Percentiles rank a stretch among this genome's conserved stretches.
Conservation (phyloP, 257 asterid genomes). For the Linderniella brevidens region DNA sequence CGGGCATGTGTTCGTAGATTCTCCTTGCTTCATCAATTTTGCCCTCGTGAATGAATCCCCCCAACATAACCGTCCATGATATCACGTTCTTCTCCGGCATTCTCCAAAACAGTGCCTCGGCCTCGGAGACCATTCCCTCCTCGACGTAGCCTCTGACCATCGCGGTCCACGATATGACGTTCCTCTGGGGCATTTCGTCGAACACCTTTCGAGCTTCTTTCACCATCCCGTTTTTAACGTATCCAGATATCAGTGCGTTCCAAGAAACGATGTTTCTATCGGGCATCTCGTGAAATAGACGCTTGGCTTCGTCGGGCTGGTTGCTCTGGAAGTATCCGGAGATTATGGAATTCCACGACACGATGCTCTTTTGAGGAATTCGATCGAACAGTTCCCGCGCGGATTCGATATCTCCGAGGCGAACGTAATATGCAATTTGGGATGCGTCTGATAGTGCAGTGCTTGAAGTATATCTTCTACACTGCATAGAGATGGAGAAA, state of each 20-base stretch:
- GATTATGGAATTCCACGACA: slow-evolving; percentile 56
- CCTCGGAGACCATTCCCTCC: slow-evolving; percentile 39
- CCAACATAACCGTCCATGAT: slow-evolving; percentile 70
- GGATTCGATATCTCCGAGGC: slow-evolving; percentile 37
- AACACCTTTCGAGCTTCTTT: slow-evolving; percentile 43
- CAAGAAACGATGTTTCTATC: slow-evolving; percentile 47
- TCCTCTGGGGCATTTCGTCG: slow-evolving; percentile 47
- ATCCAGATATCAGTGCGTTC: slow-evolving; percentile 69
- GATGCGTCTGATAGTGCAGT: slow-evolving; percentile 3
- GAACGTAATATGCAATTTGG: slow-evolving; percentile 31
- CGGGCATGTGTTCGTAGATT: slow-evolving; percentile 41
- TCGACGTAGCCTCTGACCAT: slow-evolving; percentile 60
- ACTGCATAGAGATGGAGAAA: too few species aligned
- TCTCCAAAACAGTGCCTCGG: slow-evolving; percentile 42
- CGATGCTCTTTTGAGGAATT: slow-evolving; percentile 30
- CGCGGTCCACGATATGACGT: slow-evolving; percentile 62
- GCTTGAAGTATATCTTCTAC: too few species aligned
- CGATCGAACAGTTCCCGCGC: slow-evolving; percentile 45
- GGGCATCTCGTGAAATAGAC: slow-evolving; percentile 47
- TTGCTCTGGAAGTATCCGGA: slow-evolving; percentile 39
- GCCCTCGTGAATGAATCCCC: slow-evolving; percentile 40
- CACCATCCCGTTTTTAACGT: slow-evolving; percentile 43
- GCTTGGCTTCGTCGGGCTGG: slow-evolving; percentile 35
- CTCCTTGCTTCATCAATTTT: slow-evolving; percentile 37
- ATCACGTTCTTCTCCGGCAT: slow-evolving; percentile 67